Evolutionary conservation across 2,329 filamentous ascomycete species (phyloP).

Genomic region (Epichloe brachyelytri): DNA sequence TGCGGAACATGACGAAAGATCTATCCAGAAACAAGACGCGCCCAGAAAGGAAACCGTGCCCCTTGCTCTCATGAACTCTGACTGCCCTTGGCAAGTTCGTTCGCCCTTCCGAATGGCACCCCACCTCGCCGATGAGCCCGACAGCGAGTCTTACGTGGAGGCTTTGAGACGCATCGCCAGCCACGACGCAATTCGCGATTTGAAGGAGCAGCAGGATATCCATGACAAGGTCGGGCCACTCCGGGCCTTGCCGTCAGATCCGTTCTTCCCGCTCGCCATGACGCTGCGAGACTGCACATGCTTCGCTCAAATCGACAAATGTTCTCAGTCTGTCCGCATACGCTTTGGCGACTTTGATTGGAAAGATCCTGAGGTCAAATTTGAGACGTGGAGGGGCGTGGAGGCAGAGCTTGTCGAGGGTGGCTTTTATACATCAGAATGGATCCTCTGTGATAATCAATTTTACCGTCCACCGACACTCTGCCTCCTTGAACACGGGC

Average conservation of each 20-base stretch:
- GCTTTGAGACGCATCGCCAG: slow-evolving; percentile 18
- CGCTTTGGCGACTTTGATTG: slow-evolving; percentile 67
- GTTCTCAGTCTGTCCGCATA: slow-evolving; percentile 30
- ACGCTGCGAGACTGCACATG: slow-evolving; percentile 69
- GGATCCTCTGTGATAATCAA: slow-evolving; percentile 20
- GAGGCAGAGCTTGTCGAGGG: slow-evolving; percentile 51
- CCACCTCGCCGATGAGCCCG: slow-evolving; percentile 16
- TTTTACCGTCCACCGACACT: slow-evolving; percentile 24
- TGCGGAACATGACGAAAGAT: slow-evolving; percentile 22
- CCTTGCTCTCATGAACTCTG: slow-evolving; percentile 44
- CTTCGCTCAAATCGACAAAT: slow-evolving; percentile 45
- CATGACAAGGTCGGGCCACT: slow-evolving; percentile 33
- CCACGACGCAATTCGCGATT: slow-evolving; percentile 21
- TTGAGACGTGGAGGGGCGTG: slow-evolving; percentile 52
- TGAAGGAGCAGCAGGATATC: slow-evolving; percentile 25
- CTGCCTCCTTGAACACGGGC: slow-evolving; percentile 12
- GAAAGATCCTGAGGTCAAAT: slow-evolving; percentile 55
- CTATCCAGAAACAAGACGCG: slow-evolving; percentile 19
- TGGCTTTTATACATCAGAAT: slow-evolving; percentile 52
- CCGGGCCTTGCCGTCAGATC: slow-evolving; percentile 24
- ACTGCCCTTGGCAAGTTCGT: slow-evolving; percentile 29
- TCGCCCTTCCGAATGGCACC: slow-evolving; percentile 29
- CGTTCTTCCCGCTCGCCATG: slow-evolving; percentile 57
- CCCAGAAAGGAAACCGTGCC: slow-evolving; percentile 42
- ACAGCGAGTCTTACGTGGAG: slow-evolving; percentile 15